A percentile compares a stretch with the other conserved stretches of the same genome.
Conservation (phyloP, 768 basidiomycete genomes). For the Mycena latifolia region DNA sequence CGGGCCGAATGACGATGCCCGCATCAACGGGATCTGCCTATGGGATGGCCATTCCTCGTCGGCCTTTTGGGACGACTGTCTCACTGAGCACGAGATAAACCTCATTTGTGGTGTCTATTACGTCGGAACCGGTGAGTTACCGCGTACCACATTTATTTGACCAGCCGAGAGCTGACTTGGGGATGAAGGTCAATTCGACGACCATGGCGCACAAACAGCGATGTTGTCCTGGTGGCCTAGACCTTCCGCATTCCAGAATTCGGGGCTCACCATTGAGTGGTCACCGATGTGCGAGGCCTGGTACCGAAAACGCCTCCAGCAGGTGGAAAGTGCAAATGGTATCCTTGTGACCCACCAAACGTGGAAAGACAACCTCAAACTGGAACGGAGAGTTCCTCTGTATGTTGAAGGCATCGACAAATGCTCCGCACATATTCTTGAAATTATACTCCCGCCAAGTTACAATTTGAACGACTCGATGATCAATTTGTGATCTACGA, state of each 20-base stretch:
- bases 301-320: background rate
- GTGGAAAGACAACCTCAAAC: background rate
- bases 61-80: background rate
- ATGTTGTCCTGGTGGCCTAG: background rate
- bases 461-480: no score
- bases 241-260: background rate
- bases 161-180: no score
- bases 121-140: background rate
- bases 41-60: background rate
- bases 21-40: background rate
- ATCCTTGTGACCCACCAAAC: background rate
- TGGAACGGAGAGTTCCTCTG: background rate
- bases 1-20: background rate
- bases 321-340: background rate
- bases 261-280: background rate
- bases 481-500: no score
- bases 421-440: no score
- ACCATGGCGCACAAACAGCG: background rate
- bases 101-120: background rate
- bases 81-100: background rate
- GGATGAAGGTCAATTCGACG: background rate
- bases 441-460: no score
- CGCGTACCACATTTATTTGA: background rate
- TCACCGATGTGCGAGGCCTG: background rate
- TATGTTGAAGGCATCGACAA: background rate